These are phyloP conservation scores for Rhodotorula sp. DNA, from an alignment of 1,284 basidiomycete genomes.

Conservation along the genomic window DNA sequence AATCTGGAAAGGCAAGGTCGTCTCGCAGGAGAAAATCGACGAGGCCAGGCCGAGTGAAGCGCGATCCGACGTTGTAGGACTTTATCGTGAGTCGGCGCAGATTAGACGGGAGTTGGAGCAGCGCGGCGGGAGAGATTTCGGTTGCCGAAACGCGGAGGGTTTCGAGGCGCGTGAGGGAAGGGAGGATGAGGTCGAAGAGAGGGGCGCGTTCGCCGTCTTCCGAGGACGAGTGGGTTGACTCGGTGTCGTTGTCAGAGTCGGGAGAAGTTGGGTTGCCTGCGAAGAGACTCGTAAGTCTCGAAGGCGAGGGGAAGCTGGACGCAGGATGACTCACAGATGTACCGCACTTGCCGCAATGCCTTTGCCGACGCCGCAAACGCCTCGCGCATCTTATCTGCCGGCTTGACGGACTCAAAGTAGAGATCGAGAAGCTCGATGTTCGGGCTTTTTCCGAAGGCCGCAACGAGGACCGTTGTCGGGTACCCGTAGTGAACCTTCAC, in stretches of 20 bases:
- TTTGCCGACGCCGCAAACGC: neutral
- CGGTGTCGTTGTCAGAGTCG: neutral
- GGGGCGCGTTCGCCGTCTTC: neutral
- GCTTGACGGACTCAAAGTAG: neutral
- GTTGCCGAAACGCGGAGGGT: neutral
- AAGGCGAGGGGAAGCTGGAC: neutral
- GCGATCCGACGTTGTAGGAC: neutral
- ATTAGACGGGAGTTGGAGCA: neutral
- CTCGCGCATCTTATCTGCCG: neutral
- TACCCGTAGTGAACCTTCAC: slow-evolving; percentile 5
- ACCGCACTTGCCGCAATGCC: neutral
- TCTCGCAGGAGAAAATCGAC: neutral
- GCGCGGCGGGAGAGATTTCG: slow-evolving; percentile 2
- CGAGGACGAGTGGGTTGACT: neutral
- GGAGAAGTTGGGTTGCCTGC: slow-evolving; percentile 5
- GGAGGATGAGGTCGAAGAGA: slow-evolving; percentile 14
- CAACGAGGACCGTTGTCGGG: neutral
- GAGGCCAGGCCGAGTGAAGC: neutral
- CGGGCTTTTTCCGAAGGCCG: neutral
- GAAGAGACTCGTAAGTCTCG: neutral
- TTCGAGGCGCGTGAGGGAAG: neutral
- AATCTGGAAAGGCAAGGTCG: neutral
- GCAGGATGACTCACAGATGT: neutral
- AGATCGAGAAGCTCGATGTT: neutral
- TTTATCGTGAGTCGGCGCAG: neutral